A percentile compares a stretch with the other conserved stretches of the same genome.
Conservation (phyloP, 202 grass and related monocot genomes). For the Saccharum hybrid region DNA sequence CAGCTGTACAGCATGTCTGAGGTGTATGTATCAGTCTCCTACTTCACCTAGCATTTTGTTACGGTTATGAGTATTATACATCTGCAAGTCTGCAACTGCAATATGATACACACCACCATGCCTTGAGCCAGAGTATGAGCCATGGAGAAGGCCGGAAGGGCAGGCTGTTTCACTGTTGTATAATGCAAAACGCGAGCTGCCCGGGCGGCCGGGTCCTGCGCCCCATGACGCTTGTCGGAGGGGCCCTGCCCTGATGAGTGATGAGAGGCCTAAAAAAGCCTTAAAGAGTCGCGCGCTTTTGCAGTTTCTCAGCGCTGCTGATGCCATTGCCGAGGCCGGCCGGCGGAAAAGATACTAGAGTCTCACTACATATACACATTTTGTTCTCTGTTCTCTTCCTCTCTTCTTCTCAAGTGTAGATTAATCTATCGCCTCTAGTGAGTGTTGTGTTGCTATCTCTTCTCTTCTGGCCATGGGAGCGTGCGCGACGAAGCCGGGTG, state of each 20-base stretch:
- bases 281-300: constrained; percentile 30
- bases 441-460: background rate
- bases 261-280: background rate
- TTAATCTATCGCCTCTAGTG: background rate
- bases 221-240: constrained; percentile 34
- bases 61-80: background rate
- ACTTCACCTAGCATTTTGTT: constrained; percentile 3
- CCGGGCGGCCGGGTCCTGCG: constrained; percentile 32
- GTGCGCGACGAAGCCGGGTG: constrained; percentile 61
- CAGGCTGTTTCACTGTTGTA: background rate
- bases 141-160: background rate
- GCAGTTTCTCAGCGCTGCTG: constrained; percentile 23
- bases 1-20: background rate
- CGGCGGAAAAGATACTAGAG: background rate
- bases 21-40: background rate
- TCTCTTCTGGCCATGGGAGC: constrained; percentile 50
- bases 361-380: constrained; percentile 19
- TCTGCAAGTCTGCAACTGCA: background rate
- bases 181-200: constrained; percentile 11
- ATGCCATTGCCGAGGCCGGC: background rate
- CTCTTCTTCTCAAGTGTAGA: background rate
- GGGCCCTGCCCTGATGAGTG: background rate
- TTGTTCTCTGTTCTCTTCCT: background rate
- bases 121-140: background rate
- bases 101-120: background rate